Percentiles rank a stretch among this genome's conserved stretches.
phyloP scores from a whole-genome alignment of 2,329 filamentous ascomycete species.

The Paracoccidioides brasiliensis region DNA sequence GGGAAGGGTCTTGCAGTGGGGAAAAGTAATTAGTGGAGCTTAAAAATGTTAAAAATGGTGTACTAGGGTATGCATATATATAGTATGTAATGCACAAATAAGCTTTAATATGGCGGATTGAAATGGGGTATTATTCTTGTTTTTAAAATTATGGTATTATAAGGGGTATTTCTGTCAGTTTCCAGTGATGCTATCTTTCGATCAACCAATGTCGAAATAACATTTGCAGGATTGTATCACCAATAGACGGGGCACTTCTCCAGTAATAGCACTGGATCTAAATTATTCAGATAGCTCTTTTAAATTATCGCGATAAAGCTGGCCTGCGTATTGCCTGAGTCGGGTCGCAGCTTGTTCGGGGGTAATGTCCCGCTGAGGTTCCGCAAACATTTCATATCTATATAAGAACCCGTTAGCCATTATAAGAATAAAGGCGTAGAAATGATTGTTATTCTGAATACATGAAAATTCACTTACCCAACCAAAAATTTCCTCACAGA shows the following conservation, averaged over 20 bases:
- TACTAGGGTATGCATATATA: too few relatives aligned
- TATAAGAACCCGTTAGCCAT: background rate
- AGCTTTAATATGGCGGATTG: background rate
- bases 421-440: background rate
- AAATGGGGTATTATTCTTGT: background rate
- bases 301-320: constrained; percentile 64
- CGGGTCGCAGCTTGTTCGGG: constrained; percentile 83
- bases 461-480: constrained; percentile 38
- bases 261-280: background rate
- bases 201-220: background rate
- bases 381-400: constrained; percentile 81
- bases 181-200: background rate
- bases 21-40: too few relatives aligned
- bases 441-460: background rate
- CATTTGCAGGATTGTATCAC: background rate
- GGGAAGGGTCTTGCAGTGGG: background rate
- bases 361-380: constrained; percentile 96
- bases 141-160: background rate
- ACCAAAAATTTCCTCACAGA: constrained; percentile 94
- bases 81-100: too few relatives aligned
- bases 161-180: background rate
- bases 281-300: constrained; percentile 6
- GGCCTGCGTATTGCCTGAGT: constrained; percentile 62
- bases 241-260: background rate
- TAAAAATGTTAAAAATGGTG: too few relatives aligned